Evolutionary conservation across 225 moss, liverwort and hornwort species (phyloP), one percentile per base, ranked within the genome.

Genomic region (Physcomitrium patens): DNA sequence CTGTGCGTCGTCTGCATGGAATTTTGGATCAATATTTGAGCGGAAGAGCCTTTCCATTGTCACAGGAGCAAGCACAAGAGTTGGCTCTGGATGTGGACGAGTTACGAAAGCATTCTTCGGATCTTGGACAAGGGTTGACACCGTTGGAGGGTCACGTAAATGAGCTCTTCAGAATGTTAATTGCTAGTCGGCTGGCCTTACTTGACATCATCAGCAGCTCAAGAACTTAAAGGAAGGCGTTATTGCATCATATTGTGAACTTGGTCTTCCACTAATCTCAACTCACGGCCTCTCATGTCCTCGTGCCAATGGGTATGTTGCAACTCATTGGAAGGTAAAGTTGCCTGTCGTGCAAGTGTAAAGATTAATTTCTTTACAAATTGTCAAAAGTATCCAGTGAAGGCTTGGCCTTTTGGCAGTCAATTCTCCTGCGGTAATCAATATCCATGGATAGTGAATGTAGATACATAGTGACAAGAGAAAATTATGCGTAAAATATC

Each of bases 121-220:
- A 68, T 44, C 78, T 85, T 28, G 78, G 75, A n/a, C n/a, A 47
- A 1, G 82, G 82, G 0, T 59, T 85, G 47, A 12, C 63, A 23
- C 78, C 81, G 11, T 27, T 85, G 13, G 82, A 85, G 71, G 77
- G 75, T 4, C 82, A 85, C 59, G 81, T 85, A 3, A 85, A 85
- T 46, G 85, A 85, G 57, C 75, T 85, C 20, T 85, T 85, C 66
- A 62, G 85, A 27, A 85, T 82, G 78, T 63, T 85, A 76, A 79
- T 85, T 68, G 48, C 78, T 12, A 85, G 85, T 28, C 81, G 85
- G 3, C 63, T 81, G 8, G 81, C 81, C 12, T 46, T 85, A 37
- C 75, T 85, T 1, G 85, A 85, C 75, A 70, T 85, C 49, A 61
- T 85, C 46, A 78, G 85, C 47, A 72, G 64, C 37, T 55, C 75